phyloP scores from a whole-genome alignment of 495 filamentous ascomycete genomes.

The Neurospora sp. region DNA sequence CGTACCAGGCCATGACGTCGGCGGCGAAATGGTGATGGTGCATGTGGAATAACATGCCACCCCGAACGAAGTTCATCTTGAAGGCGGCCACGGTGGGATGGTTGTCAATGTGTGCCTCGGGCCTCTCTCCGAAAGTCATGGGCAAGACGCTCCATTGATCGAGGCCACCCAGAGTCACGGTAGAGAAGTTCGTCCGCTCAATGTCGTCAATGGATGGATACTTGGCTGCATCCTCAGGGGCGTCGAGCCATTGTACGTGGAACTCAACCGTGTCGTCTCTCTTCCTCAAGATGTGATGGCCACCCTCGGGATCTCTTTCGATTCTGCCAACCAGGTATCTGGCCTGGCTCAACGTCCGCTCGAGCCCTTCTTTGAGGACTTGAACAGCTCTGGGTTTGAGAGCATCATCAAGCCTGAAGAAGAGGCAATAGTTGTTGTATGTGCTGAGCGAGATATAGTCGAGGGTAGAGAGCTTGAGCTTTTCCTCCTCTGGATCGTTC shows the following conservation, averaged over 20 bases:
- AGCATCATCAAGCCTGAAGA: conserved; percentile 28
- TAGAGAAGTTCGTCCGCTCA: conserved; percentile 21
- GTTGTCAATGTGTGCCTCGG: conserved; percentile 24
- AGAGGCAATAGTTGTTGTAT: conserved; percentile 30
- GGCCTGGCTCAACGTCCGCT: conserved; percentile 31
- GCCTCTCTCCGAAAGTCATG: conserved; percentile 34
- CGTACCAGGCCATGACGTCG: conserved; percentile 34
- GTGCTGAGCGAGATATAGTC: conserved; percentile 22
- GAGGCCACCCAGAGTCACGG: conserved; percentile 20
- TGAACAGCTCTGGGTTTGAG: conserved; percentile 16
- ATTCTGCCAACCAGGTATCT: conserved; percentile 36
- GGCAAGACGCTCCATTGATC: conserved; percentile 22
- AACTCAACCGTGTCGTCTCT: conserved; percentile 31
- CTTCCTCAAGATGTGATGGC: conserved; percentile 33
- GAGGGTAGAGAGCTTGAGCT: conserved; percentile 19
- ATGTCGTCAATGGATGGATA: conserved; percentile 23
- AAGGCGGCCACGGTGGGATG: conserved; percentile 29
- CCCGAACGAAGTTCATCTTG: conserved; percentile 33
- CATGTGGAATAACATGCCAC: conserved; percentile 33
- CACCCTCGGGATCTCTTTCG: conserved; percentile 24
- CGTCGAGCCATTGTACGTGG: conserved; percentile 32
- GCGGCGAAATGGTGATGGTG: conserved; percentile 36
- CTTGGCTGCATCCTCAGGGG: conserved; percentile 14
- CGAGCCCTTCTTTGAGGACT: conserved; percentile 27
- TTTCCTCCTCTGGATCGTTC: conserved; percentile 15